Percentiles rank a stretch among this genome's conserved stretches.
Conservation (phyloP, 768 basidiomycete species). For the Suillus spraguei region DNA sequence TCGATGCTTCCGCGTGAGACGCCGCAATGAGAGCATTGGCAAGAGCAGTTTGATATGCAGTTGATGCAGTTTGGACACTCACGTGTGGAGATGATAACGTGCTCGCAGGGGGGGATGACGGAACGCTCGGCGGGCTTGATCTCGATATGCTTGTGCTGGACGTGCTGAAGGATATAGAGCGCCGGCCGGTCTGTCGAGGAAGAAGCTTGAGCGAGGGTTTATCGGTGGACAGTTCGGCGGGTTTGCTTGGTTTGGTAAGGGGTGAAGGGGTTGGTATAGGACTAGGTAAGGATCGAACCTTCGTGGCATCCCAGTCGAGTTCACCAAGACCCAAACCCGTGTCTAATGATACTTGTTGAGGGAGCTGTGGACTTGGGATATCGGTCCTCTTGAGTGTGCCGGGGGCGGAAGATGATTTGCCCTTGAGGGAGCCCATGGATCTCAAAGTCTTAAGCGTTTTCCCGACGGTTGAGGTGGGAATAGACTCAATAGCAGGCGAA, state of each 20-base stretch:
- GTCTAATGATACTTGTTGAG: conserved; percentile 55
- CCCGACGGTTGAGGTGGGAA: conserved; percentile 33
- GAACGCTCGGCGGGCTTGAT: conserved; percentile 50
- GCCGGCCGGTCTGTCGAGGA: conserved; percentile 56
- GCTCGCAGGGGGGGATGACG: conserved; percentile 55
- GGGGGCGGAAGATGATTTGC: conserved; percentile 42
- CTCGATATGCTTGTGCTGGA: conserved; percentile 31
- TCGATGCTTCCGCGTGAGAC: conserved; percentile 92
- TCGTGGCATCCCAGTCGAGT: conserved; percentile 46
- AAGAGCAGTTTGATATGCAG: conserved; percentile 62
- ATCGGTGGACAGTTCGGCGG: conserved; percentile 32
- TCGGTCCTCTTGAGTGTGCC: conserved; percentile 36
- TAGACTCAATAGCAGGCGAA: conserved; percentile 43
- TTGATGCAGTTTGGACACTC: conserved; percentile 27
- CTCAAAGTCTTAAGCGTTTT: conserved; percentile 73
- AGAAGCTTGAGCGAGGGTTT: conserved; percentile 37
- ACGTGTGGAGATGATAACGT: conserved; percentile 33
- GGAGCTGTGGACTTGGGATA: conserved; percentile 52
- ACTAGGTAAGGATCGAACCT: conserved; percentile 4
- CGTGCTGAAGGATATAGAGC: conserved; percentile 68
- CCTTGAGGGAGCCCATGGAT: conserved; percentile 81
- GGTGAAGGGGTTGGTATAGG: conserved; percentile 13
- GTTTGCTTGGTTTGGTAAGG: conserved; percentile 25
- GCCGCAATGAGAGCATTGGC: conserved; percentile 91
- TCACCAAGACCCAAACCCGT: conserved; percentile 58